Evolutionary conservation across 345 rosid genomes (phyloP).

Genomic region (Moricandia arvensis): DNA sequence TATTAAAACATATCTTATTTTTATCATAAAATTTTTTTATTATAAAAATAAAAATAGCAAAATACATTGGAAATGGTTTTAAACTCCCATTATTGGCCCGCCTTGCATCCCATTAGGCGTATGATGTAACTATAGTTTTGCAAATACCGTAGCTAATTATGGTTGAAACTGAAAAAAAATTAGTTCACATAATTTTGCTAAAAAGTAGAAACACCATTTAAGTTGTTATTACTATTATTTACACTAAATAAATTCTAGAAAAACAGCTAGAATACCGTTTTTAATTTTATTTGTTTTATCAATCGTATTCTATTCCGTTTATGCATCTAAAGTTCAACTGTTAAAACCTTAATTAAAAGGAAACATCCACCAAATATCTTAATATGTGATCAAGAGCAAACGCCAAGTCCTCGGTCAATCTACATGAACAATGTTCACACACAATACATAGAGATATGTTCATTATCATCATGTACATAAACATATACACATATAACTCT

Average conservation of each 20-base stretch:
- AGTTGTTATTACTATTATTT: neutral
- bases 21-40: no score
- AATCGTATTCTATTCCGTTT: neutral
- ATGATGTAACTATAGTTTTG: neutral
- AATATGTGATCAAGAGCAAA: neutral
- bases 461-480: constrained; percentile 24
- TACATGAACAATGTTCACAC: constrained; percentile 3
- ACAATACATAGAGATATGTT: constrained; percentile 18
- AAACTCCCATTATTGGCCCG: neutral
- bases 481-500: constrained; percentile 3
- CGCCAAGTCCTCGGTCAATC: constrained; percentile 3
- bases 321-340: neutral
- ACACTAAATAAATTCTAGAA: neutral
- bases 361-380: neutral
- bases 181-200: neutral
- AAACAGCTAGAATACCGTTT: neutral
- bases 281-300: no score
- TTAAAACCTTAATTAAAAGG: neutral
- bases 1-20: no score
- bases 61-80: no score
- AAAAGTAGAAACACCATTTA: neutral
- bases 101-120: neutral
- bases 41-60: no score
- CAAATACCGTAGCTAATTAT: neutral
- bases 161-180: neutral